A percentile compares a stretch with the other conserved stretches of the same genome.
Evolutionary conservation across 768 basidiomycete genomes (phyloP).

Genomic region (Sarcodon aspratus): DNA sequence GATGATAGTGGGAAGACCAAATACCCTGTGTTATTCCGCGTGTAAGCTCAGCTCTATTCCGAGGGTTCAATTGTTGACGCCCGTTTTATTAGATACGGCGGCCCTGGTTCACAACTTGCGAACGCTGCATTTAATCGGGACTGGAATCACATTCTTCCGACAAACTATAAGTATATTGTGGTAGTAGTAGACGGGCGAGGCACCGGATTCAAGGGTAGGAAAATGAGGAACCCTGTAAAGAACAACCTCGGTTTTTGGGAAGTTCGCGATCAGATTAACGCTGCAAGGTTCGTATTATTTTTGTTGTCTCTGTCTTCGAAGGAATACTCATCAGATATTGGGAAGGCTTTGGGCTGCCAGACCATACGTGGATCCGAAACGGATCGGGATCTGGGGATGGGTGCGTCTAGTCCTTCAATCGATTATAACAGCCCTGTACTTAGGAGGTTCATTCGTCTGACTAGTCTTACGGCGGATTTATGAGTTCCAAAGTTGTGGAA

Average conservation of each 20-base stretch:
- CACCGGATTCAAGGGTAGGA: slow-evolving; percentile 84
- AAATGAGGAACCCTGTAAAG: slow-evolving; percentile 79
- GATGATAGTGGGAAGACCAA: slow-evolving; percentile 93
- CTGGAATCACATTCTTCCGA: slow-evolving; percentile 84
- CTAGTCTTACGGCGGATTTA: slow-evolving; percentile 93
- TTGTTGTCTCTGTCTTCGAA: slow-evolving; percentile 3
- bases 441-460: background rate
- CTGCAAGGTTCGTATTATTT: slow-evolving; percentile 52
- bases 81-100: slow-evolving; percentile 58
- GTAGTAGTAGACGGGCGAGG: slow-evolving; percentile 90
- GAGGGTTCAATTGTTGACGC: background rate
- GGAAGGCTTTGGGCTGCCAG: slow-evolving; percentile 73
- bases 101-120: slow-evolving; percentile 78
- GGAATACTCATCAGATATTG: slow-evolving; percentile 1
- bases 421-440: background rate
- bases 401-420: slow-evolving; percentile 30
- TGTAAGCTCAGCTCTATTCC: slow-evolving; percentile 29
- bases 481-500: slow-evolving; percentile 89
- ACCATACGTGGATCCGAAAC: slow-evolving; percentile 76
- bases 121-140: slow-evolving; percentile 54
- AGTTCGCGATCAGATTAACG: slow-evolving; percentile 80
- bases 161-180: slow-evolving; percentile 71
- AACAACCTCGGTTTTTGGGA: slow-evolving; percentile 85
- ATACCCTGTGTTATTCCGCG: slow-evolving; percentile 87
- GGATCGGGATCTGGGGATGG: slow-evolving; percentile 98